Evolutionary conservation across 2,329 filamentous ascomycete genomes (phyloP), one percentile per base, ranked within the genome.

Genomic region (Penicillium olsonii): DNA sequence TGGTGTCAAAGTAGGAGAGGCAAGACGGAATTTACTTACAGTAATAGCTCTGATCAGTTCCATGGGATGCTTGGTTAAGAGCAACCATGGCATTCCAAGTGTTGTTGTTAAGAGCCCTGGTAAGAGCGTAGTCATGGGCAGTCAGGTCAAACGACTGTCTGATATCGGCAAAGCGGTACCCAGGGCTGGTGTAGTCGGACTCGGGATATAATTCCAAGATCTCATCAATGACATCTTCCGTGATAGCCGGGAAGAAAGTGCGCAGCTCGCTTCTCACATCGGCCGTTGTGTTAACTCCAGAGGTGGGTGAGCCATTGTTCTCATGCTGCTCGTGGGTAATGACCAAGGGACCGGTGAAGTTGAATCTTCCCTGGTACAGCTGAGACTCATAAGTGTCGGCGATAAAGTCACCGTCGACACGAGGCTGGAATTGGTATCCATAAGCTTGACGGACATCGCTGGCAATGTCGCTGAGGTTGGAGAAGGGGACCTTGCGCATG

Each of bases 41-140:
- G 54, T 70, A 70, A 54, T 70, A 71, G 29, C 53, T 62, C 50
- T 70, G 67, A 53, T 71, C 68, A 5, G 67, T 70, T 5, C 69
- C 68, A 46, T 71, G 68, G 7, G 64, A 68, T 17, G 69, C 62
- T 11, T 51, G 17, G 18, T 53, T 66, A 3, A 72, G 52, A 11
- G 60, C 62, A 18, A 70, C 64, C 57, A 63, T 55, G 1, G 64
- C 67, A 49, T 71, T 72, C 68, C 67, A 72, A 4, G 67, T 71
- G 34, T 70, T 50, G 57, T 71, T 71, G 6, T 65, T 54, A 19
- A 71, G 45, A 19, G 67, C 68, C 10, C 66, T 59, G 1, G 68
- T 72, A 0, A 70, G 46, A 5, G 67, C 68, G 18, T 68, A 56
- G 52, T 70, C 63, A 38, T 70, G 60, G 3, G 64, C 65, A 2